A percentile compares a stretch with the other conserved stretches of the same genome.
These are phyloP conservation scores for Flaveria ramosissima DNA, from an alignment of 129 eudicot genomes.

Conservation along the genomic window DNA sequence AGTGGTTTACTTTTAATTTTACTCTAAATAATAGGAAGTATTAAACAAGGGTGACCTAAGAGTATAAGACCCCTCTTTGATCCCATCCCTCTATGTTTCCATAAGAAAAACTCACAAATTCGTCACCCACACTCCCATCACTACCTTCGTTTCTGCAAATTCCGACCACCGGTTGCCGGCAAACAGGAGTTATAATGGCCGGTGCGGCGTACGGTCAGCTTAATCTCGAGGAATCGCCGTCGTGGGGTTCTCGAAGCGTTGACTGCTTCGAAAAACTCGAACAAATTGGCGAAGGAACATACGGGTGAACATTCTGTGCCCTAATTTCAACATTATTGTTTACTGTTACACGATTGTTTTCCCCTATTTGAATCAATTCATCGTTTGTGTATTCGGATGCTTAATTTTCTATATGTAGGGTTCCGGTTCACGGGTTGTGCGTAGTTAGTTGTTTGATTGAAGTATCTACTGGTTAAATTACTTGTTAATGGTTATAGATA, in stretches of 20 bases:
- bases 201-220: conserved; percentile 45
- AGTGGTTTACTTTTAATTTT: too few relatives aligned
- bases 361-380: neutral
- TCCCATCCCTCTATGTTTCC: neutral
- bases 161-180: neutral
- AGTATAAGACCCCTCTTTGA: neutral
- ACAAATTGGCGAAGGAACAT: conserved; percentile 57
- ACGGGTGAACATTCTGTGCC: conserved; percentile 38
- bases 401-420: conserved; percentile 13
- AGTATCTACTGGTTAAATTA: neutral
- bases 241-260: conserved; percentile 49
- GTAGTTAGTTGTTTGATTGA: too few relatives aligned
- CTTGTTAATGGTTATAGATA: neutral
- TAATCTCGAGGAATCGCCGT: conserved; percentile 41
- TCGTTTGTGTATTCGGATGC: neutral
- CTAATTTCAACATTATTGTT: conserved; percentile 22
- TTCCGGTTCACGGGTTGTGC: conserved; percentile 8
- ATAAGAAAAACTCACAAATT: neutral
- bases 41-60: neutral
- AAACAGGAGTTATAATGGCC: conserved; percentile 23
- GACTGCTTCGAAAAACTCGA: conserved; percentile 50
- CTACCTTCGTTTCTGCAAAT: too few relatives aligned
- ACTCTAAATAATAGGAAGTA: too few relatives aligned
- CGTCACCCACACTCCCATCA: neutral
- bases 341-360: neutral